Conservation (phyloP, 768 basidiomycete species). For the Phylloporus sp. region DNA sequence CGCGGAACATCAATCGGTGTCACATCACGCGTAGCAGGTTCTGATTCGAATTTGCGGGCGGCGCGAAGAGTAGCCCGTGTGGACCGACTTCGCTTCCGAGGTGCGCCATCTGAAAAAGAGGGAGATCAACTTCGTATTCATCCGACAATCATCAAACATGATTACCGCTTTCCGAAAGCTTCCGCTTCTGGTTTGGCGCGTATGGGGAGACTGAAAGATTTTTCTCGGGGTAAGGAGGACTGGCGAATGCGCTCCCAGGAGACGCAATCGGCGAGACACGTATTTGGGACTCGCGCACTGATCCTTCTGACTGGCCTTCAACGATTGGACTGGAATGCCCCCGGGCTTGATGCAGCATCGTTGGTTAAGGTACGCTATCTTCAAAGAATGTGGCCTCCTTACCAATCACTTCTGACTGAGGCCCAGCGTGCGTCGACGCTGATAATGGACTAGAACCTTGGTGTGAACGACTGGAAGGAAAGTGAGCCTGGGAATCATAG, state of each 20-base stretch:
- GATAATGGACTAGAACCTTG: constrained; percentile 13
- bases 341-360: constrained; percentile 12
- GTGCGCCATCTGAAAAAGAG: constrained; percentile 10
- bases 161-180: constrained; percentile 5
- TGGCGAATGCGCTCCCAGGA: background rate
- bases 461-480: background rate
- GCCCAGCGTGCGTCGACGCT: background rate
- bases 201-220: background rate
- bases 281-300: background rate
- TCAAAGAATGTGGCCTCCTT: background rate
- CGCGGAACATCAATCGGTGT: constrained; percentile 19
- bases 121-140: constrained; percentile 4
- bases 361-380: constrained; percentile 4
- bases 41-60: constrained; percentile 24
- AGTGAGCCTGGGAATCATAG: background rate
- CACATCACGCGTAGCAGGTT: constrained; percentile 24
- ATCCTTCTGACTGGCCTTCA: background rate
- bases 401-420: background rate
- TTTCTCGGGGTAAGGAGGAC: background rate
- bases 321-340: constrained; percentile 13
- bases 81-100: constrained; percentile 23
- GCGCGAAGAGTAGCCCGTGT: constrained; percentile 9
- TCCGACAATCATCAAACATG: background rate
- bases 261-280: background rate
- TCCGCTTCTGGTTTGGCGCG: constrained; percentile 9